These are phyloP conservation scores for Chondrus crispus DNA, from an alignment of 23 red algal genomes.

Conservation along the genomic window DNA sequence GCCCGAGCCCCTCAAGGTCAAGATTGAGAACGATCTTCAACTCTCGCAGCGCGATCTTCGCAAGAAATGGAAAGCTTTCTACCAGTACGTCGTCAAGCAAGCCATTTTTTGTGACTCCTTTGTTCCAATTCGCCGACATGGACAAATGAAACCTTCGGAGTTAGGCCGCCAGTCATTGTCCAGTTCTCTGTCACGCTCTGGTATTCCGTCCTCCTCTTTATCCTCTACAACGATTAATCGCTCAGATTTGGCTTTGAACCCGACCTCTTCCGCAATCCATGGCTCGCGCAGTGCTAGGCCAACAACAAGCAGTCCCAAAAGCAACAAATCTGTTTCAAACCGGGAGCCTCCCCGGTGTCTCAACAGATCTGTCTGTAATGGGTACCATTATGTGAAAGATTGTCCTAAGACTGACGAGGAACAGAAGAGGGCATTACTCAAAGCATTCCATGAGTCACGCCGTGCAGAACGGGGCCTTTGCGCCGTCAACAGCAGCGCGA, in stretches of 20 bases:
- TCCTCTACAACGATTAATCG: too few species aligned
- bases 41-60: neutral
- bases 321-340: neutral
- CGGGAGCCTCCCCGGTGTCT: neutral
- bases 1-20: neutral
- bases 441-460: neutral
- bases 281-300: too few species aligned
- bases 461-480: too few species aligned
- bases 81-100: neutral
- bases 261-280: too few species aligned
- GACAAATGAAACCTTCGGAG: neutral
- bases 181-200: too few species aligned
- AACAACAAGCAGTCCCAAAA: too few species aligned
- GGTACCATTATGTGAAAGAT: neutral
- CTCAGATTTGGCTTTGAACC: too few species aligned
- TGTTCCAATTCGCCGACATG: neutral
- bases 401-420: neutral
- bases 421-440: too few species aligned
- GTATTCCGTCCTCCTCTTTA: too few species aligned
- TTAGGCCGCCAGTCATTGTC: too few species aligned
- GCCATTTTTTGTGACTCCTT: neutral
- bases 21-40: slow-evolving; percentile 9
- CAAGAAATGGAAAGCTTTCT: neutral
- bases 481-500: too few species aligned
- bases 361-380: neutral